Evolutionary conservation across 495 filamentous ascomycete genomes (phyloP), one percentile per base, ranked within the genome.

Genomic region (Lichenothelia convexa): DNA sequence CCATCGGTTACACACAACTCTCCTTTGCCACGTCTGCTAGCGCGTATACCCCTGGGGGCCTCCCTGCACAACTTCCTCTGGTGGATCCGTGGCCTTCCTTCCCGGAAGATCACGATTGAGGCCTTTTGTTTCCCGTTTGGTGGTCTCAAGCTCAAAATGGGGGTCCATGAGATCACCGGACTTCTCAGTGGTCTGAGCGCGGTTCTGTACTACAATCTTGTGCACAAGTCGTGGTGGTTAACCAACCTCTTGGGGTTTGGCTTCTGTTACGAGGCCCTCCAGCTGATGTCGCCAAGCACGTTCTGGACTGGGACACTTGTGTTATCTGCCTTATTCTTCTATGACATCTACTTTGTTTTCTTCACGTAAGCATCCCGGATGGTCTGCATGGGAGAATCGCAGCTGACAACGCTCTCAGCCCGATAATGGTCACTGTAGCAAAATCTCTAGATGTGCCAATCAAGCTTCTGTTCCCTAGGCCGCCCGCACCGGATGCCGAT

Each of bases 261-360:
- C 15, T 82, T 93, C 56, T 80, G 75, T 48, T 97, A 97, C 49
- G 67, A 67, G 12, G 65, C 80, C 13, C 60, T 97, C 26, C 69
- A 83, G 38, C 57, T 93, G 41, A 70, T 97, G 61, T 93, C 87
- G 2, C 91, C 89, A 0, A 89, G 85, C 0, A 92, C 80, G 0
- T 93, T 93, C 49, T 60, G 63, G 39, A 93, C 81, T 0, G 89
- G 84, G 3, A 75, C 74, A 1, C 54, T 82, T 18, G 74, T 97
- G 21, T 62, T 95, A 0, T 60, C 54, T 2, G 79, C 76, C 0
- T 62, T 97, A 12, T 95, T 95, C 54, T 65, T 87, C 46, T 97
- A 97, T 47, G 89, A 97, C 46, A 87, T 97, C 35, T 78, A 85
- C 50, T 91, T 95, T 59, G 89, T 97, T 36, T 97, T 94, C 51